Base-by-base conservation (phyloP, 306 rosid genomes). In the Acacia crassicarpa region DNA sequence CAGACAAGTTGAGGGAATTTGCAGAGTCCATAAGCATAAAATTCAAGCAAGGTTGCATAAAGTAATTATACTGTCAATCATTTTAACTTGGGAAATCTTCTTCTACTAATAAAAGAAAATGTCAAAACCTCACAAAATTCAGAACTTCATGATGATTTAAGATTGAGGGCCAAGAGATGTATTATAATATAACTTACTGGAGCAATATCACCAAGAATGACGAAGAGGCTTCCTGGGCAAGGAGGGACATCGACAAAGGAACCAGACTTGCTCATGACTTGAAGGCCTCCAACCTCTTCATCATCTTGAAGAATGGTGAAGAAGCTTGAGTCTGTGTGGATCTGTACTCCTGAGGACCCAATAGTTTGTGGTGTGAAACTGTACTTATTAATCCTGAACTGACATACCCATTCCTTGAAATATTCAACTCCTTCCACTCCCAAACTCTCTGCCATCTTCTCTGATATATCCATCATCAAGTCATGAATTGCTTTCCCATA, bases 361-460 rank as follows among this genome's bases (percentile, higher is more conserved):
- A 86, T 76, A 4, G 84, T 27, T 87, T 90, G 83, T 12, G 89
- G 89, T 40, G 78, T 84, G 85, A 93, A 87, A 71, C 75, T 78
- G 67, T 91, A 93, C 67, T 87, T 93, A 88, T 89, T 89, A 44
- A 93, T 84, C 84, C 91, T 87, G 8, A 91, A 86, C 23, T 86
- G 83, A 44, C 89, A 89, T 66, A 80, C 69, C 95, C 95, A 88
- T 0, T 67, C 89, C 35, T 82, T 72, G 38, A 87, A 83, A 58
- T 83, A 61, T 23, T 25, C 70, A 80, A 46, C 86, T 19, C 76
- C 71, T 2, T 8, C 8, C 63, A 93, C 9, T 8, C 91, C 92
- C 45, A 89, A 9, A 56, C 87, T 90, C 56, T 87, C 81, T 0
- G 79, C 91, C 75, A 93, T 73, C 67, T 86, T 91, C 35, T 77